These are phyloP conservation scores for Pleurotus djamor DNA, from an alignment of 768 basidiomycete genomes.

Conservation along the genomic window DNA sequence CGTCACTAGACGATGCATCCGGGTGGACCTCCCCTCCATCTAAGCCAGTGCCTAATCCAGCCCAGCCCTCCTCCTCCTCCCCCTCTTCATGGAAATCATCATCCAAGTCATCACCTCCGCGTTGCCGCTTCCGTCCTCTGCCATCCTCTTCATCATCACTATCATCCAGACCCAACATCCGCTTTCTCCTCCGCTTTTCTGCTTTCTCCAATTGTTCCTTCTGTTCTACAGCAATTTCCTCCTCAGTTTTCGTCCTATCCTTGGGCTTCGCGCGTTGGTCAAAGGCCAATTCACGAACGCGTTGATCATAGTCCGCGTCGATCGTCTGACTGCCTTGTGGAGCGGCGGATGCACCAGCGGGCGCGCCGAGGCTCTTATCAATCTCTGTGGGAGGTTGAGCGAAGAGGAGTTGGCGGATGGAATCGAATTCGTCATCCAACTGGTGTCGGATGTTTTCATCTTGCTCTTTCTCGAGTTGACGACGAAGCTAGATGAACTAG, in stretches of 20 bases:
- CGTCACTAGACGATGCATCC: conserved; percentile 33
- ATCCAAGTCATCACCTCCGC: conserved; percentile 87
- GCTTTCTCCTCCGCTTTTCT: conserved; percentile 70
- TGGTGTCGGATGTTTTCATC: conserved; percentile 85
- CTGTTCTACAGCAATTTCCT: conserved; percentile 87
- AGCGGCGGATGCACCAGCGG: conserved; percentile 18
- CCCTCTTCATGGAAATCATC: conserved; percentile 64
- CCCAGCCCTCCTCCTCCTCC: conserved; percentile 41
- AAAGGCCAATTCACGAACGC: conserved; percentile 89
- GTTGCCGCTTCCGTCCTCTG: conserved; percentile 45
- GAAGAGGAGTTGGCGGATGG: conserved; percentile 74
- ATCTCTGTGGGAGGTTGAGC: conserved; percentile 46
- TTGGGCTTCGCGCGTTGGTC: conserved; percentile 93
- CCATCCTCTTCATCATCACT: conserved; percentile 64
- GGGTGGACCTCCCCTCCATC: conserved; percentile 22
- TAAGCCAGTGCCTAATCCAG: conserved; percentile 40
- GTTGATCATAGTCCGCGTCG: conserved; percentile 87
- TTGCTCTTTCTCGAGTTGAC: conserved; percentile 87
- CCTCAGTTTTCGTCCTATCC: conserved; percentile 94
- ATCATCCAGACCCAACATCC: conserved; percentile 84
- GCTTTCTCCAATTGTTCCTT: conserved; percentile 85
- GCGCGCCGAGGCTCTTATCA: conserved; percentile 32
- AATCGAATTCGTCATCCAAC: conserved; percentile 86
- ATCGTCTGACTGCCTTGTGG: conserved; percentile 12
- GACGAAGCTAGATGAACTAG: conserved; percentile 50